Base-by-base conservation (phyloP, 2,329 filamentous ascomycete species). In the Penicillium hordei region DNA sequence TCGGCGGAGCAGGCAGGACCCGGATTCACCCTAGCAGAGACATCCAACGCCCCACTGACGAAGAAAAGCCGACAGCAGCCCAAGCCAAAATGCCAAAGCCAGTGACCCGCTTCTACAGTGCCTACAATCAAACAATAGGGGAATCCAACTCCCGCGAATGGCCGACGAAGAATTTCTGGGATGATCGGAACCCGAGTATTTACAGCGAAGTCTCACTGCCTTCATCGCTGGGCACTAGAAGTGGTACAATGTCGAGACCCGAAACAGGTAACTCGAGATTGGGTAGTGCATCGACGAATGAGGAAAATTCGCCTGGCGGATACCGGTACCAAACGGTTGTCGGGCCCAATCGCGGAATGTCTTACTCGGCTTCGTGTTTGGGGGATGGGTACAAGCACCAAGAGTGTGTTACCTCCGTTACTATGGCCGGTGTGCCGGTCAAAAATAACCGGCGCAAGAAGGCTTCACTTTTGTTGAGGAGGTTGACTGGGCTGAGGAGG, bases 71-170 rank as follows among this genome's bases (percentile, higher is more conserved):
- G 9, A 38, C 36, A 29, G 33, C 34, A 31, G 17, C 17, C 15
- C 15, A 27, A n/a, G 23, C 36, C 27, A 48, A 13, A 21, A 9
- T n/a, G 10, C 21, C 29, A 13, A 50, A 25, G 17, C 45, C 27
- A 15, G 13, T 54, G 17, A 5, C 33, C 25, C 65, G 65, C 8
- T 67, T 67, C 56, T 67, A 67, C 58, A 66, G 63, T 21, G 52
- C 51, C n/a, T 57, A 36, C 21, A 49, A 42, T 23, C 40, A 45
- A 56, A 59, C 17, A 27, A 39, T 25, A 46, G 34, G 4, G 7
- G 17, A 31, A 17, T 39, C n/a, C 15, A 44, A 25, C 12, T 46
- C 48, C 12, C 43, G 38, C 21, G 54, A 62, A 33, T 61, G 55
- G 54, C 40, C 52, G 7, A 42, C 54, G 2, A 50, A 51, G 17